A percentile compares a stretch with the other conserved stretches of the same genome.
Evolutionary conservation across 2,329 filamentous ascomycete species (phyloP).

Genomic region (Calonectria fujianensis): DNA sequence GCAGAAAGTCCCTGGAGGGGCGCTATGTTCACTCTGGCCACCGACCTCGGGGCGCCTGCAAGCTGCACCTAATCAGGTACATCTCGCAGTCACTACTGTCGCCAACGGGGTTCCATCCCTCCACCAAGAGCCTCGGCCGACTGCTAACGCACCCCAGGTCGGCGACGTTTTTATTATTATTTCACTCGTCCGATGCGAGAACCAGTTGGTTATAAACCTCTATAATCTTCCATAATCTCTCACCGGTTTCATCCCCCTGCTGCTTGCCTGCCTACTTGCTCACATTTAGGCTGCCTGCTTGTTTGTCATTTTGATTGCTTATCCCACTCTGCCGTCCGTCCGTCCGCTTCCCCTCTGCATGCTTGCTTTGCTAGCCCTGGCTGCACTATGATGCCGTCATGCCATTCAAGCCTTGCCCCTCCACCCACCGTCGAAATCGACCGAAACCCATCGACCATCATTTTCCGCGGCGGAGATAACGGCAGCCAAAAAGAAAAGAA

Average conservation of each 20-base stretch:
- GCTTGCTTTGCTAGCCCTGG: constrained; percentile 23
- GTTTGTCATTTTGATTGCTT: constrained; percentile 3
- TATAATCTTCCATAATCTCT: neutral
- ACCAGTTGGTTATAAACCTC: constrained; percentile 14
- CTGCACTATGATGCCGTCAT: constrained; percentile 30
- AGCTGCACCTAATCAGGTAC: constrained; percentile 33
- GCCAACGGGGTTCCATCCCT: constrained; percentile 25
- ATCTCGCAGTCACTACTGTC: constrained; percentile 21
- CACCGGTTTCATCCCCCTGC: neutral
- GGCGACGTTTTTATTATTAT: constrained; percentile 14
- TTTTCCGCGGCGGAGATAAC: constrained; percentile 23
- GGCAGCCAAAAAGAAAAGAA: constrained; percentile 12
- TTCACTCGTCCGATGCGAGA: constrained; percentile 19
- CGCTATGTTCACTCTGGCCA: constrained; percentile 19
- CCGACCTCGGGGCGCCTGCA: constrained; percentile 26
- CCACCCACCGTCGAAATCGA: constrained; percentile 31
- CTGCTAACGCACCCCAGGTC: constrained; percentile 19
- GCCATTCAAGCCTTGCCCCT: constrained; percentile 28
- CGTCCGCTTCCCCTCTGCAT: constrained; percentile 18
- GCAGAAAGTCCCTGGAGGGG: constrained; percentile 14
- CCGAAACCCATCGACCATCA: constrained; percentile 33
- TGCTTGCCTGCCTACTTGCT: neutral
- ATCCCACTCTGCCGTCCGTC: neutral
- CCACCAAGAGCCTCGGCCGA: constrained; percentile 30
- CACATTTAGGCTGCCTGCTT: neutral